Evolutionary conservation across 768 basidiomycete species (phyloP).

Genomic region (Hysterangium stoloniferum): DNA sequence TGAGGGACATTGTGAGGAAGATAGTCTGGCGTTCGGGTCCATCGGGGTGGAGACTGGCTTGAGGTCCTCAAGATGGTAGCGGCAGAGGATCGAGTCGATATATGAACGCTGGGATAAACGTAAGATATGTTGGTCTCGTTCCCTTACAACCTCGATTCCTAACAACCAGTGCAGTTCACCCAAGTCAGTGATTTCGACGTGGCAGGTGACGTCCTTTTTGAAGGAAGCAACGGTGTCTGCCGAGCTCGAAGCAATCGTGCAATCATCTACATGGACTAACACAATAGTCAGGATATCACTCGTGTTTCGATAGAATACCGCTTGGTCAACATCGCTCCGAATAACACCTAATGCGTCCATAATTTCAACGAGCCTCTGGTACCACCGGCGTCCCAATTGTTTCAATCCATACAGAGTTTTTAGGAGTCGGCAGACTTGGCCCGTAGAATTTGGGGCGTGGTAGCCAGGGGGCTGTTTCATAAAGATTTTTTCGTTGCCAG

Average conservation of each 20-base stretch:
- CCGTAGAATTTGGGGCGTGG: neutral
- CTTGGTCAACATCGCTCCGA: constrained; percentile 15
- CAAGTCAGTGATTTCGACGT: constrained; percentile 21
- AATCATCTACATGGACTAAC: constrained; percentile 19
- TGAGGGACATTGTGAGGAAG: neutral
- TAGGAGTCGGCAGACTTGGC: neutral
- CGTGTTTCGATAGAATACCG: constrained; percentile 15
- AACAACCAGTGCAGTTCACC: constrained; percentile 25
- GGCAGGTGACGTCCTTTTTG: constrained; percentile 14
- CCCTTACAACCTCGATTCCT: constrained; percentile 22
- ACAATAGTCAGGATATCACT: constrained; percentile 12
- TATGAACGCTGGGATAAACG: constrained; percentile 24
- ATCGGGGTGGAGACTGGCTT: constrained; percentile 25
- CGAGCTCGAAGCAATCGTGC: constrained; percentile 8
- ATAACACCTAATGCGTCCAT: constrained; percentile 8
- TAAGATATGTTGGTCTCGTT: constrained; percentile 14
- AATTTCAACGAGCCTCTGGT: constrained; percentile 6
- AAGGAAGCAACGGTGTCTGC: neutral
- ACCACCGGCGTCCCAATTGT: constrained; percentile 13
- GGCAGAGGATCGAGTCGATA: constrained; percentile 23
- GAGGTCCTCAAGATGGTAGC: constrained; percentile 21
- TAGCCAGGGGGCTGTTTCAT: constrained; percentile 33
- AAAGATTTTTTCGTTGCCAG: constrained; percentile 28
- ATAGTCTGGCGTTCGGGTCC: constrained; percentile 20
- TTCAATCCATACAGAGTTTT: constrained; percentile 14